Conservation (phyloP, 352 stramenopile species). For the Phytophthora pluvialis region DNA sequence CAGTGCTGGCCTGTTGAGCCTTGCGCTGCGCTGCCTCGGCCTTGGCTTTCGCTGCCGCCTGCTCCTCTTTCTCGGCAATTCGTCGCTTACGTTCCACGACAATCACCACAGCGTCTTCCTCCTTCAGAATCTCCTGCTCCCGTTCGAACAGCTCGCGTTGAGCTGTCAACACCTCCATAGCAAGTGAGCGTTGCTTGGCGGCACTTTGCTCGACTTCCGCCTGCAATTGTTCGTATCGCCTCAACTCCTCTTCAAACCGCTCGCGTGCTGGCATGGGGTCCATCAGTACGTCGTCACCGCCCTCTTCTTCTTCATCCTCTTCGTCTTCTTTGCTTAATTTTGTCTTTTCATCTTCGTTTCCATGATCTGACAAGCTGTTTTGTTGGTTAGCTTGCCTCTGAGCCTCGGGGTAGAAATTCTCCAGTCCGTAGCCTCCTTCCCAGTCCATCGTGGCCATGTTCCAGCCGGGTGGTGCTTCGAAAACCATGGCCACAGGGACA, state of each 20-base stretch:
- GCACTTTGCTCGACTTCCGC: slow-evolving; percentile 41
- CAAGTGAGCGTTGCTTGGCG: slow-evolving; percentile 50
- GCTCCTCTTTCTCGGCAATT: slow-evolving; percentile 50
- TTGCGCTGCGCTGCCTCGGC: slow-evolving; percentile 45
- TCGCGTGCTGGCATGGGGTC: slow-evolving; percentile 56
- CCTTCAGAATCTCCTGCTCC: slow-evolving; percentile 54
- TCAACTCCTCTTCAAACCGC: slow-evolving; percentile 49
- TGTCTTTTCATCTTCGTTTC: slow-evolving; percentile 23
- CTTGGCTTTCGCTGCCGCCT: slow-evolving; percentile 56
- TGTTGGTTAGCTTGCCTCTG: background rate
- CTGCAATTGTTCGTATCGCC: slow-evolving; percentile 37
- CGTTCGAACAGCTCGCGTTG: slow-evolving; percentile 62
- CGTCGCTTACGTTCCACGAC: slow-evolving; percentile 51
- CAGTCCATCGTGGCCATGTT: slow-evolving; percentile 62
- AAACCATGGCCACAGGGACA: slow-evolving; percentile 57
- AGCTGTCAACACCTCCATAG: slow-evolving; percentile 69
- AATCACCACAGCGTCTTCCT: slow-evolving; percentile 59
- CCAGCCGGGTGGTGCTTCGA: slow-evolving; percentile 64
- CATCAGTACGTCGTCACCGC: slow-evolving; percentile 27
- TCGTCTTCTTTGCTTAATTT: background rate
- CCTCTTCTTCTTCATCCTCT: slow-evolving; percentile 17
- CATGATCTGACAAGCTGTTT: background rate
- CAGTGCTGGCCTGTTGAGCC: slow-evolving; percentile 18
- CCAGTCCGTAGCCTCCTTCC: slow-evolving; percentile 52
- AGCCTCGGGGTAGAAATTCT: slow-evolving; percentile 51